These are phyloP conservation scores for Discostella stelligeroides DNA, from an alignment of 108 stramenopile species.

Conservation along the genomic window DNA sequence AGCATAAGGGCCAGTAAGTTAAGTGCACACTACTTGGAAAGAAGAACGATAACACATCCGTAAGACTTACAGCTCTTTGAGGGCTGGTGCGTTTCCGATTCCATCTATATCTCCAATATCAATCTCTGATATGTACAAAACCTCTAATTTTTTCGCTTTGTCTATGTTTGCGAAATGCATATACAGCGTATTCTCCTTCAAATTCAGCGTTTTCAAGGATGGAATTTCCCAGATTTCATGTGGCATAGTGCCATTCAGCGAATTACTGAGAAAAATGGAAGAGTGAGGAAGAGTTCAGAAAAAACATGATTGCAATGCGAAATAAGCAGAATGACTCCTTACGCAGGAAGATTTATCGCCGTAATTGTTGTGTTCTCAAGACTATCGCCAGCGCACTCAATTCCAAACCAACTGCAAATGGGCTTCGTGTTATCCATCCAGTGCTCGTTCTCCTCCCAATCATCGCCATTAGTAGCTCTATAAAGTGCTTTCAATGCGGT, in stretches of 20 bases:
- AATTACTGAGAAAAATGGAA: conserved; percentile 27
- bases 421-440: conserved; percentile 60
- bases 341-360: conserved; percentile 25
- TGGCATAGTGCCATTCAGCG: conserved; percentile 60
- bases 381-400: conserved; percentile 57
- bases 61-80: conserved; percentile 51
- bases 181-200: conserved; percentile 48
- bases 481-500: conserved; percentile 39
- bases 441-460: conserved; percentile 28
- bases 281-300: neutral
- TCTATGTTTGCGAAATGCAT: conserved; percentile 55
- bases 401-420: conserved; percentile 67
- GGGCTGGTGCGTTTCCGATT: conserved; percentile 49
- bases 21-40: too few relatives aligned
- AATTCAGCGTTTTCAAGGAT: conserved; percentile 31
- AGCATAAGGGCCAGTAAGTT: too few relatives aligned
- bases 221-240: conserved; percentile 58
- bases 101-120: conserved; percentile 50
- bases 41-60: too few relatives aligned
- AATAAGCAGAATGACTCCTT: conserved; percentile 6
- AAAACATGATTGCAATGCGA: neutral
- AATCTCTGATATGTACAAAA: conserved; percentile 51
- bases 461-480: conserved; percentile 23
- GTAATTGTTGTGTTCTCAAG: conserved; percentile 52
- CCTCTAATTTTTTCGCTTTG: conserved; percentile 55